Evolutionary conservation across 2,329 filamentous ascomycete genomes (phyloP), one percentile per base, ranked within the genome.

Genomic region (Aspergillus luchuensis): DNA sequence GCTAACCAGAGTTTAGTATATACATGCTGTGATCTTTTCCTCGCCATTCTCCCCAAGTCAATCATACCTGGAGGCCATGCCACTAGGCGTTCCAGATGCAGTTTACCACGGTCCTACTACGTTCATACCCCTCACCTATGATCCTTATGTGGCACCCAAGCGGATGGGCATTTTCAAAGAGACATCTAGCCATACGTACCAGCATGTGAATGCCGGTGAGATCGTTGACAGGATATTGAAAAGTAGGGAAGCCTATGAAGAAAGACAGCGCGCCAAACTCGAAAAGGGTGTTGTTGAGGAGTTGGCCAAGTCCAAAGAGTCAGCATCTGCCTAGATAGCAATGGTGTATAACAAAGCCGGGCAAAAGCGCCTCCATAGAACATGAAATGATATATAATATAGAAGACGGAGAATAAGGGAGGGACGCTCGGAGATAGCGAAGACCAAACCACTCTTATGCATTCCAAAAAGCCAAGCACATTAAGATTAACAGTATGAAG

Each of bases 51-150:
- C 89, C 2, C 92, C 94, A 3, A 91, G 87, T n/a, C 85, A 87
- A 71, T 79, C 85, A 2, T 99, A 96, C 76, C 85, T 99, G 45
- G 83, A 83, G 60, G 82, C 86, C 1, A 82, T 96, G 49, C 92
- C 94, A 0, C 88, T 88, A 76, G 88, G 89, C 53, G 85, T 84
- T 4, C 91, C 92, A 13, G 83, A 89, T 69, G 89, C 88, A 28
- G 91, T 99, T 63, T 99, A 98, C 77, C 95, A 99, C 78, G 95
- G 95, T n/a, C 92, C 92, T 6, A 99, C 95, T 0, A 85, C 90
- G 11, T 97, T 97, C 75, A 95, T 96, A 81, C 90, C 81, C 11
- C 75, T 84, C 23, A 91, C 88, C 5, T 91, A 91, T 72, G 90
- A 93, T 71, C 90, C 91, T 1, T 97, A 98, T 79, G 82, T 84